Conservation (phyloP, 352 stramenopile genomes). For the Pythium aphanidermatum region DNA sequence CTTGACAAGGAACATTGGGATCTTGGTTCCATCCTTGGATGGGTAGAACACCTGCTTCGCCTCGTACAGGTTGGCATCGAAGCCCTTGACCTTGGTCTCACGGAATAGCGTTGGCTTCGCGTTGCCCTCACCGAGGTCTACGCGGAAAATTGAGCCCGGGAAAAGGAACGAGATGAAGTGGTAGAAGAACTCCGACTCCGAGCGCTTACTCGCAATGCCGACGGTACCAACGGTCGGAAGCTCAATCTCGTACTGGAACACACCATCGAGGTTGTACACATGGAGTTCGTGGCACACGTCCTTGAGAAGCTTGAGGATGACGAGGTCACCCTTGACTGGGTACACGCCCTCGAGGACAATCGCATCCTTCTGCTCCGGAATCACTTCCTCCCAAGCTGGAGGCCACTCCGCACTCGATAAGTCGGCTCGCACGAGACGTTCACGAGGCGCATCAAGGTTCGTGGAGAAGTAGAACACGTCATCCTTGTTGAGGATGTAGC, state of each 20-base stretch:
- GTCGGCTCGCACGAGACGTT: constrained; percentile 58
- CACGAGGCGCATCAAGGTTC: constrained; percentile 73
- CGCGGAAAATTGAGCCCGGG: constrained; percentile 70
- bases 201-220: constrained; percentile 58
- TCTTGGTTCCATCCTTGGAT: constrained; percentile 91
- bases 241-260: constrained; percentile 69
- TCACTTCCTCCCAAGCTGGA: constrained; percentile 66
- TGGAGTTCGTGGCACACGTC: constrained; percentile 78
- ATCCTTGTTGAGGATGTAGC: constrained; percentile 87
- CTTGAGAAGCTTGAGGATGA: constrained; percentile 78
- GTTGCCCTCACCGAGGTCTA: constrained; percentile 42
- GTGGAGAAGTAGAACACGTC: constrained; percentile 84
- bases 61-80: constrained; percentile 74
- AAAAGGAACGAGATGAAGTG: constrained; percentile 87
- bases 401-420: constrained; percentile 15
- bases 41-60: constrained; percentile 85
- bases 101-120: constrained; percentile 46
- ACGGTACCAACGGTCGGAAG: constrained; percentile 67
- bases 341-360: constrained; percentile 75
- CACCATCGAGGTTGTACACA: constrained; percentile 68
- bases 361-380: constrained; percentile 63
- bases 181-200: constrained; percentile 83
- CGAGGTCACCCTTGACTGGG: constrained; percentile 51
- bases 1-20: constrained; percentile 95
- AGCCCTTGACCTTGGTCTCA: constrained; percentile 79